Conservation (phyloP, 1,139 yeast species). For the Protomyces gravidus region DNA sequence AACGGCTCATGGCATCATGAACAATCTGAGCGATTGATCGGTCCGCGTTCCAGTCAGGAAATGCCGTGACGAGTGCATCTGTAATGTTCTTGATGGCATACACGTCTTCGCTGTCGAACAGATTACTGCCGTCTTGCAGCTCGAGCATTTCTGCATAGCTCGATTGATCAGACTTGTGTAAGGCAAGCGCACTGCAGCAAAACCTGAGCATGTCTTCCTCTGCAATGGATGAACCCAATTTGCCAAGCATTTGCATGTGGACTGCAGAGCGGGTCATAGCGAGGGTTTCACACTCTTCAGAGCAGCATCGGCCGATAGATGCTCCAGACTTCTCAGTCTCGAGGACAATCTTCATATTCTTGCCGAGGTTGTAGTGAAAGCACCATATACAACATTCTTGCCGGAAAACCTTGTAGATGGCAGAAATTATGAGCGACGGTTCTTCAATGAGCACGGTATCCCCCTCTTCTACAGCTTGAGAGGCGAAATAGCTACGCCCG, state of each 20-base stretch:
- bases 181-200: constrained; percentile 51
- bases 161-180: constrained; percentile 40
- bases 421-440: constrained; percentile 46
- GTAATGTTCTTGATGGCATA: constrained; percentile 34
- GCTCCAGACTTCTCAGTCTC: constrained; percentile 15
- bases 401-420: constrained; percentile 53
- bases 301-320: not conserved
- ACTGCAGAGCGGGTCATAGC: not conserved
- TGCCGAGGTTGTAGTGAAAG: constrained; percentile 51
- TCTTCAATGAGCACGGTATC: constrained; percentile 45
- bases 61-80: constrained; percentile 36
- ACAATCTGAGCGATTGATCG: constrained; percentile 35
- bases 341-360: constrained; percentile 44
- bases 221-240: not conserved
- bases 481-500: constrained; percentile 65
- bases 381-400: constrained; percentile 64
- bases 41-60: not conserved
- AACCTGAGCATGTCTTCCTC: constrained; percentile 51
- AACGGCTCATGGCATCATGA: constrained; percentile 55
- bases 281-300: not conserved
- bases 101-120: constrained; percentile 35
- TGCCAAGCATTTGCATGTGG: not conserved
- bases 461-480: constrained; percentile 43
- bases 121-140: constrained; percentile 41
- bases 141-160: constrained; percentile 40